Evolutionary conservation across 176 grass and related monocot genomes (phyloP).

Genomic region (Phragmites australis): DNA sequence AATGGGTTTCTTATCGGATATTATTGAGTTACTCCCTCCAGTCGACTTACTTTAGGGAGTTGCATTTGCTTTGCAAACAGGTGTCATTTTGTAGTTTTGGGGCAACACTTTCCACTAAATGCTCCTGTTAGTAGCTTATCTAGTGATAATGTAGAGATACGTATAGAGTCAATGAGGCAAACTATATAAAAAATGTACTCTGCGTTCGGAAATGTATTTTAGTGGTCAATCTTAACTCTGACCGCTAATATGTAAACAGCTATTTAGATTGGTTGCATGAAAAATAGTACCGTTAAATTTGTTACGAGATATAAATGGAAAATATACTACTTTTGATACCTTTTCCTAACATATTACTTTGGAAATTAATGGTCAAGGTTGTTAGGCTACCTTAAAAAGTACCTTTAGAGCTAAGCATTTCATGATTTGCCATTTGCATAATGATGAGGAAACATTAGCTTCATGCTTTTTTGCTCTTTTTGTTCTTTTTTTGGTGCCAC

Average conservation of each 20-base stretch:
- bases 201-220: not conserved
- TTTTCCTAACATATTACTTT: no score
- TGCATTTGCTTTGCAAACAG: not conserved
- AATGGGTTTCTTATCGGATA: not conserved
- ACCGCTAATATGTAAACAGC: not conserved
- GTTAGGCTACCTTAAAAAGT: no score
- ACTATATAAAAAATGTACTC: not conserved
- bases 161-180: no score
- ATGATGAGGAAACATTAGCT: not conserved
- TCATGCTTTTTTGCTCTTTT: not conserved
- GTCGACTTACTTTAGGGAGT: not conserved
- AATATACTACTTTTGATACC: no score
- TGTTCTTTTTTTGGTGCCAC: not conserved
- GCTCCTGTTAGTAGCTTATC: not conserved
- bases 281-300: not conserved
- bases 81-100: not conserved
- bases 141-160: no score
- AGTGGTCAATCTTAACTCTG: not conserved
- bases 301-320: not conserved
- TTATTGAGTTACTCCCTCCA: not conserved
- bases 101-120: no score
- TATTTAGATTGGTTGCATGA: not conserved
- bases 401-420: no score
- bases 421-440: no score
- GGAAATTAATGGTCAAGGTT: no score